Percentiles rank a stretch among this genome's conserved stretches.
These are phyloP conservation scores for Aspergillus novoparasiticus DNA, from an alignment of 2,329 filamentous ascomycete genomes.

Conservation along the genomic window DNA sequence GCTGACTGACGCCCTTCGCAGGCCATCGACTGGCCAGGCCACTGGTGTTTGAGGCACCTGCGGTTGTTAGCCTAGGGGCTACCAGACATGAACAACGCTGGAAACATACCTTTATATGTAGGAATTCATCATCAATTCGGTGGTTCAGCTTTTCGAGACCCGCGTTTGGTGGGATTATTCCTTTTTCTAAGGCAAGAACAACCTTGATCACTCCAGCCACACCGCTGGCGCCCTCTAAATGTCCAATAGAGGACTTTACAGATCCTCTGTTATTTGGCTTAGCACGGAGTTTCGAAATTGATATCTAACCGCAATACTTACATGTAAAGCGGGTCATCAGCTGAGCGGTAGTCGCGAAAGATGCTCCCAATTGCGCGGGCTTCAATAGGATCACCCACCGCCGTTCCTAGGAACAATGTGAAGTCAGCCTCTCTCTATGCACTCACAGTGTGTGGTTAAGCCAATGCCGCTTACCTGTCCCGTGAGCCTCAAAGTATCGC, in stretches of 20 bases:
- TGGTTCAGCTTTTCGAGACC: conserved; percentile 6
- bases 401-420: conserved; percentile 35
- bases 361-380: conserved; percentile 52
- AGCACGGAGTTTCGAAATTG: background rate
- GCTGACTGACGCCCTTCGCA: conserved; percentile 8
- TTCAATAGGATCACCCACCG: conserved; percentile 59
- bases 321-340: conserved; percentile 16
- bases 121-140: conserved; percentile 1
- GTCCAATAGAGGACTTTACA: conserved; percentile 30
- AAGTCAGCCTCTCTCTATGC: background rate
- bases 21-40: background rate
- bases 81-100: background rate
- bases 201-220: conserved; percentile 22
- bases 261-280: conserved; percentile 17
- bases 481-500: conserved; percentile 44
- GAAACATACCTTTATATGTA: background rate
- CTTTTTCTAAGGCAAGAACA: conserved; percentile 15
- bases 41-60: background rate
- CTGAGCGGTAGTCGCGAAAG: conserved; percentile 3
- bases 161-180: conserved; percentile 21
- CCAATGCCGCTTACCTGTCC: conserved; percentile 35
- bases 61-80: background rate
- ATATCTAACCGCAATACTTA: background rate
- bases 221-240: conserved; percentile 33
- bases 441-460: background rate